Evolutionary conservation across 345 rosid genomes (phyloP).

Genomic region (Erysimum cheiranthoides): DNA sequence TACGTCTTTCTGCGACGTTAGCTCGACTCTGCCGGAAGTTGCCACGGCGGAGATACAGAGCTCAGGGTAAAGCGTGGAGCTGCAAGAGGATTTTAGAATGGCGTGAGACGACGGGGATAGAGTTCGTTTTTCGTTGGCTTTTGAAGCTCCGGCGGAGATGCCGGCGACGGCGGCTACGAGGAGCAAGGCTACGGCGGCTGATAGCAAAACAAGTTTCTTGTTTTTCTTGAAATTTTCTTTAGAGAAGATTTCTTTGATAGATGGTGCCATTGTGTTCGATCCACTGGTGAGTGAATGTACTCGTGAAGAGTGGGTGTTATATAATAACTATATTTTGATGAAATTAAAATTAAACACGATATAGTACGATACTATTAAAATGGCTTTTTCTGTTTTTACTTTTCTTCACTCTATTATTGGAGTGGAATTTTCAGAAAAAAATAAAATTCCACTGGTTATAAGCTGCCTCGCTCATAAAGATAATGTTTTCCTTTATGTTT

Average conservation of each 20-base stretch:
- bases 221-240: slow-evolving; percentile 37
- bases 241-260: slow-evolving; percentile 38
- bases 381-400: slow-evolving; percentile 6
- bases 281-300: slow-evolving; percentile 36
- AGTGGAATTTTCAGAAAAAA: slow-evolving; percentile 13
- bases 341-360: slow-evolving; percentile 18
- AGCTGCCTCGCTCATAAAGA: slow-evolving; percentile 33
- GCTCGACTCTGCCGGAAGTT: slow-evolving; percentile 36
- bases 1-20: slow-evolving; percentile 60
- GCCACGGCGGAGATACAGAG: slow-evolving; percentile 74
- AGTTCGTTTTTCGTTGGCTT: slow-evolving; percentile 29
- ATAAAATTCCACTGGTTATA: slow-evolving; percentile 11
- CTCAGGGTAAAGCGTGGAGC: slow-evolving; percentile 67
- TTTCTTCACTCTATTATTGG: slow-evolving; percentile 40
- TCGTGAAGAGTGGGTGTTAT: slow-evolving; percentile 35
- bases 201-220: slow-evolving; percentile 37
- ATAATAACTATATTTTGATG: slow-evolving; percentile 12
- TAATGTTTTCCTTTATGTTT: slow-evolving; percentile 7
- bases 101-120: slow-evolving; percentile 57
- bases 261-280: slow-evolving; percentile 34
- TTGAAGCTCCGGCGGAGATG: slow-evolving; percentile 41
- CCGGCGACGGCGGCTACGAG: slow-evolving; percentile 39
- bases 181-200: slow-evolving; percentile 31
- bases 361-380: slow-evolving; percentile 13
- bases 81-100: slow-evolving; percentile 66